phyloP scores from a whole-genome alignment of 192 early-diverging fungal species.

The Coemansia sp. region DNA sequence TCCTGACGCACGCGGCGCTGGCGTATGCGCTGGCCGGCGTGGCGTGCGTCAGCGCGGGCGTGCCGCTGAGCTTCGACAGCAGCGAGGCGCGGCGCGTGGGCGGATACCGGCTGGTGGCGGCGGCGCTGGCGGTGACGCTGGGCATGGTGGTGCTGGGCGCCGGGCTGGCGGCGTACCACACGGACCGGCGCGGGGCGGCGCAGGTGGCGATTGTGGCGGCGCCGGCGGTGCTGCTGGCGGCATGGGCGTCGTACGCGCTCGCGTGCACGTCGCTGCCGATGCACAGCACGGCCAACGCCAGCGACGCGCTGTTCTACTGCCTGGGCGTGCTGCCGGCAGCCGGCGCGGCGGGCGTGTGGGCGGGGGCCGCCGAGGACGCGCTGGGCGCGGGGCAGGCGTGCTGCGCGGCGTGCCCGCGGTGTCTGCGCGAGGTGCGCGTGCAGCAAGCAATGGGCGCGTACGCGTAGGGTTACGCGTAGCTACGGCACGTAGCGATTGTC shows the following conservation, averaged over 20 bases:
- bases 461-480: neutral
- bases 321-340: conserved; percentile 32
- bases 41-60: conserved; percentile 34
- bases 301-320: conserved; percentile 49
- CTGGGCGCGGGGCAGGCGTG: conserved; percentile 2
- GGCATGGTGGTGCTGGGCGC: conserved; percentile 21
- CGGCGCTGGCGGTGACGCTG: conserved; percentile 26
- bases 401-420: neutral
- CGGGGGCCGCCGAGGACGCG: conserved; percentile 14
- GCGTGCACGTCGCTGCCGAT: conserved; percentile 38
- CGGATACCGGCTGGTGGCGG: conserved; percentile 41
- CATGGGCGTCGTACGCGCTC: conserved; percentile 36
- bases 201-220: conserved; percentile 13
- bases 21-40: conserved; percentile 20
- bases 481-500: conserved; percentile 18
- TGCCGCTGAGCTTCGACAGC: conserved; percentile 34
- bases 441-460: neutral
- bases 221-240: conserved; percentile 23
- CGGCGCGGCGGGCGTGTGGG: conserved; percentile 25
- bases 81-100: conserved; percentile 29
- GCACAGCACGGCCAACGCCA: conserved; percentile 29
- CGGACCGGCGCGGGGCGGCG: conserved; percentile 1
- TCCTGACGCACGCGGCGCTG: conserved; percentile 28
- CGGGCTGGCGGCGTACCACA: conserved; percentile 37
- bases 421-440: neutral